Percentiles rank a stretch among this genome's conserved stretches.
These are phyloP conservation scores for Colletotrichum incanum DNA, from an alignment of 2,329 filamentous ascomycete species.

Conservation along the genomic window DNA sequence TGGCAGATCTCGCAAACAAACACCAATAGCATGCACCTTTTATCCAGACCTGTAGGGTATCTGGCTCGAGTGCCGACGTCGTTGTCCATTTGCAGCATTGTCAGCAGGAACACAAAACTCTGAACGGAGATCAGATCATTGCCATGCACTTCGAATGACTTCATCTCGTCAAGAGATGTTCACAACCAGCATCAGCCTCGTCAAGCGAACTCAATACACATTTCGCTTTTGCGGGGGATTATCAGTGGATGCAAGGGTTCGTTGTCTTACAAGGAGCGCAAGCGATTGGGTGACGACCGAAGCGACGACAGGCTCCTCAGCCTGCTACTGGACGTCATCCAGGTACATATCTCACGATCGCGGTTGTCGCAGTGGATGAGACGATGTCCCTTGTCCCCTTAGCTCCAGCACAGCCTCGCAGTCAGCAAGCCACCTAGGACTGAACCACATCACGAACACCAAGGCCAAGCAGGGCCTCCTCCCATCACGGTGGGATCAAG, in stretches of 20 bases:
- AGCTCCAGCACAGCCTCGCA: conserved; percentile 42
- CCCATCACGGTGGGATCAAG: conserved; percentile 32
- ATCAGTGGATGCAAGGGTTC: conserved; percentile 33
- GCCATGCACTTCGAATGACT: conserved; percentile 22
- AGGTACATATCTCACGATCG: neutral
- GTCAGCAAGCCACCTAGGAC: conserved; percentile 42
- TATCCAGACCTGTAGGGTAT: conserved; percentile 14
- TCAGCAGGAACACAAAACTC: neutral
- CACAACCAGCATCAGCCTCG: conserved; percentile 28
- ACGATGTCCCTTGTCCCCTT: conserved; percentile 29
- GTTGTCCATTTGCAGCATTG: neutral
- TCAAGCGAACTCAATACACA: conserved; percentile 9
- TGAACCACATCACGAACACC: conserved; percentile 39
- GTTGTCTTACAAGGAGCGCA: conserved; percentile 36
- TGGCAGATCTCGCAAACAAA: conserved; percentile 11
- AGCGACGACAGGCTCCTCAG: conserved; percentile 14
- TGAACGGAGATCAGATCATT: conserved; percentile 17
- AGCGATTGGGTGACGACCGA: conserved; percentile 44
- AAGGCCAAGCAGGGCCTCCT: conserved; percentile 16
- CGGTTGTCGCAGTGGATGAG: conserved; percentile 16
- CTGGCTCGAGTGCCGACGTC: neutral
- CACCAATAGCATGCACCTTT: conserved; percentile 1
- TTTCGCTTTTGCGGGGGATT: conserved; percentile 36
- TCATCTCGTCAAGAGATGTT: conserved; percentile 12
- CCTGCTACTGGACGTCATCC: conserved; percentile 33